Evolutionary conservation across 1,284 basidiomycete genomes (phyloP).

Genomic region (Sporisorium reilianum): DNA sequence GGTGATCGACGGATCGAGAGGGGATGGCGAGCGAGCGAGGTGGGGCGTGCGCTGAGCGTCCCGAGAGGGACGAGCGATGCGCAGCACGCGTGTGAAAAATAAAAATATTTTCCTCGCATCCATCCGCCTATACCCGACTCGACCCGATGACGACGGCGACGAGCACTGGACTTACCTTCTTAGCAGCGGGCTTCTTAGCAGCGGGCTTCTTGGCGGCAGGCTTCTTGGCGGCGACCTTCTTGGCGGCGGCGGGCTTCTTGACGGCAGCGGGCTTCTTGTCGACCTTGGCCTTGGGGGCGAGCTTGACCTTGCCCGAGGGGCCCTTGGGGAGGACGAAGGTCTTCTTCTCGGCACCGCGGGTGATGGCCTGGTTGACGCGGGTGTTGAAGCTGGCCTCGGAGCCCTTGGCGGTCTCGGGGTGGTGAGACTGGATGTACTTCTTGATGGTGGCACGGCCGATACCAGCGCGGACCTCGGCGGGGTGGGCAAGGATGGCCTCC

Average conservation of each 20-base stretch:
- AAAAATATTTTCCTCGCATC: constrained; percentile 19
- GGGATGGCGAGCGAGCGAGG: too few relatives aligned
- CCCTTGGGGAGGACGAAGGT: constrained; percentile 89
- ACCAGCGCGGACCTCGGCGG: constrained; percentile 83
- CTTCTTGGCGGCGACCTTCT: constrained; percentile 72
- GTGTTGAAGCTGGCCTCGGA: constrained; percentile 77
- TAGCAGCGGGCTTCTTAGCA: constrained; percentile 57
- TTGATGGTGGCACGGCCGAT: constrained; percentile 92
- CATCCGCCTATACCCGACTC: constrained; percentile 11
- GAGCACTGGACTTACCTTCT: constrained; percentile 60
- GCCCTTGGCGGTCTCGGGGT: constrained; percentile 54
- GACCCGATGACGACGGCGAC: not conserved
- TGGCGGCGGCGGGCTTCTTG: constrained; percentile 61
- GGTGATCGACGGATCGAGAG: constrained; percentile 1
- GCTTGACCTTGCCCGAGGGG: constrained; percentile 81
- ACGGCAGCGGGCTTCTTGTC: constrained; percentile 72
- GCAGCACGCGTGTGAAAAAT: constrained; percentile 29
- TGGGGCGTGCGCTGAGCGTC: constrained; percentile 11
- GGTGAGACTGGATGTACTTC: constrained; percentile 75
- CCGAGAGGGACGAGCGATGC: constrained; percentile 1
- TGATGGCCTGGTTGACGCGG: constrained; percentile 85
- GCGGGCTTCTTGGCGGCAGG: constrained; percentile 60
- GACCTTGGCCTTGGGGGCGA: constrained; percentile 75
- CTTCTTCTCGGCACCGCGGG: constrained; percentile 81
- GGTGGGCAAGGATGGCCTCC: constrained; percentile 82